Percentiles rank a stretch among this genome's conserved stretches.
Evolutionary conservation across 495 filamentous ascomycete species (phyloP).

Genomic region (Collariella sp.): DNA sequence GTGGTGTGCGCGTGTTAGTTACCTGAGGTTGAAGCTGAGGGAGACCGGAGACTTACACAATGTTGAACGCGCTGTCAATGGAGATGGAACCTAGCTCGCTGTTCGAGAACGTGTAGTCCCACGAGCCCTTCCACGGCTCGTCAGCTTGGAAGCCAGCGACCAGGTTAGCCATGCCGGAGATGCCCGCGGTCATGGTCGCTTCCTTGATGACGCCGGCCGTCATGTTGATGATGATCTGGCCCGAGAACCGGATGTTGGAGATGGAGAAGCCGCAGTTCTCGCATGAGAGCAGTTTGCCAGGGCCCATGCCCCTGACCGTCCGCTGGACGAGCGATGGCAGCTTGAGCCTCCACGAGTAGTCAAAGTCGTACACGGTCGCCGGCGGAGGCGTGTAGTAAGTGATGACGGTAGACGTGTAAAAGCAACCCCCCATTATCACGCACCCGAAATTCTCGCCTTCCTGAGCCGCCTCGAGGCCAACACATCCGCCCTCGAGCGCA

Average conservation of each 20-base stretch:
- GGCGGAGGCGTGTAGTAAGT: not conserved
- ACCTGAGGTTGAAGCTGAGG: not conserved
- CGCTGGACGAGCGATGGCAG: not conserved
- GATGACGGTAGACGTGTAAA: not conserved
- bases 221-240: slow-evolving; percentile 1
- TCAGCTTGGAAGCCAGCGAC: not conserved
- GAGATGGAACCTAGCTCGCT: not conserved
- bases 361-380: slow-evolving; percentile 1
- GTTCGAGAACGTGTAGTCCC: not conserved
- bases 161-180: not conserved
- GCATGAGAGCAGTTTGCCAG: not conserved
- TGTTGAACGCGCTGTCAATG: not conserved
- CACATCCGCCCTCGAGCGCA: not conserved
- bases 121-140: not conserved
- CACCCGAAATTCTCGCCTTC: not conserved
- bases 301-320: not conserved
- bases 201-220: not conserved
- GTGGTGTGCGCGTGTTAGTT: not conserved
- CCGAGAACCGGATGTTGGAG: not conserved
- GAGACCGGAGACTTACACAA: not conserved
- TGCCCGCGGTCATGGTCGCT: not conserved
- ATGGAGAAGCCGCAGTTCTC: not conserved
- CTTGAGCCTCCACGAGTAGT: not conserved
- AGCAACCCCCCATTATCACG: not conserved
- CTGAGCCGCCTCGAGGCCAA: not conserved